Evolutionary conservation across 2,329 filamentous ascomycete genomes (phyloP).

Genomic region (Sordariomycetes sp.): DNA sequence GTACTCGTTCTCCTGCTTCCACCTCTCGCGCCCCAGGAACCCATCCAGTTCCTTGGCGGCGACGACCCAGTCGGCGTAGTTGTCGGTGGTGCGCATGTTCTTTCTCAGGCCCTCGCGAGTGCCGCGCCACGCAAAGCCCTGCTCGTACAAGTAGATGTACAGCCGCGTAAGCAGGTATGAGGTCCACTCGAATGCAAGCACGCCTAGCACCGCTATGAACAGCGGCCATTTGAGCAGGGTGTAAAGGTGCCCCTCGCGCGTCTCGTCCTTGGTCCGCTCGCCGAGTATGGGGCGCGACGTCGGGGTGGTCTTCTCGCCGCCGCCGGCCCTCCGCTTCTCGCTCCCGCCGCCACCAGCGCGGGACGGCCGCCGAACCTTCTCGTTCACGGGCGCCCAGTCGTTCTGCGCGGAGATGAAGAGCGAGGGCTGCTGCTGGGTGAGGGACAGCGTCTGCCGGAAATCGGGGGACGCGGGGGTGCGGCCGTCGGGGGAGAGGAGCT

Average conservation of each 20-base stretch:
- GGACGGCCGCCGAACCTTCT: conserved; percentile 43
- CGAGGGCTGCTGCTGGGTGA: conserved; percentile 18
- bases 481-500: conserved; percentile 19
- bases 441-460: conserved; percentile 26
- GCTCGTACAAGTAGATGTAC: conserved; percentile 90
- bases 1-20: conserved; percentile 70
- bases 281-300: conserved; percentile 24
- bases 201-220: conserved; percentile 44
- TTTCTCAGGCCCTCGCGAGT: conserved; percentile 60
- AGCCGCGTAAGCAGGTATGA: conserved; percentile 72
- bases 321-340: conserved; percentile 19
- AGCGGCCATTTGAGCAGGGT: conserved; percentile 86
- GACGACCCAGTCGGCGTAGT: conserved; percentile 73
- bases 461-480: conserved; percentile 20
- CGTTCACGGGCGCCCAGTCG: conserved; percentile 86
- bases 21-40: conserved; percentile 69
- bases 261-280: conserved; percentile 73
- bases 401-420: conserved; percentile 81
- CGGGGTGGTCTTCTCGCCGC: no score
- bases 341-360: conserved; percentile 15
- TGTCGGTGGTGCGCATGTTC: conserved; percentile 59
- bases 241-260: conserved; percentile 87
- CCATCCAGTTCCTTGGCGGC: conserved; percentile 71
- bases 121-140: conserved; percentile 83
- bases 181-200: conserved; percentile 18